A percentile compares a stretch with the other conserved stretches of the same genome.
phyloP scores from a whole-genome alignment of 1,284 basidiomycete genomes.

The Ustilago loliicola region DNA sequence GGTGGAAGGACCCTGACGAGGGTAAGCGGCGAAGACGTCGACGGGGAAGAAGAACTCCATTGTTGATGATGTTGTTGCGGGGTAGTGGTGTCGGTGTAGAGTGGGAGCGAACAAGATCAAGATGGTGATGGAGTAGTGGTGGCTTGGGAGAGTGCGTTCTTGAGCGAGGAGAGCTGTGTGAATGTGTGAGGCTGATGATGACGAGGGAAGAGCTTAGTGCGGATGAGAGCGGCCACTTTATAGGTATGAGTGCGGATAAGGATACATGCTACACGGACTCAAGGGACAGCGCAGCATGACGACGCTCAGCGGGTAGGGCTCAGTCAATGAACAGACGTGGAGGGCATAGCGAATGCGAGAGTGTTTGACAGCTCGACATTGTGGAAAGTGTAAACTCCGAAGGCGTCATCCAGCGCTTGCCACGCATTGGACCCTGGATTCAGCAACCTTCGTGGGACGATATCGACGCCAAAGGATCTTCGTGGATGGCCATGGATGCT shows the following conservation, averaged over 20 bases:
- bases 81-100: slow-evolving; percentile 4
- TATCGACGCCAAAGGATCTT: slow-evolving; percentile 11
- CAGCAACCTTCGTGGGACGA: slow-evolving; percentile 7
- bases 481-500: slow-evolving; percentile 19
- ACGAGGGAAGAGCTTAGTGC: background rate
- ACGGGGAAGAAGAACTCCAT: slow-evolving; percentile 61
- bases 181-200: slow-evolving; percentile 18
- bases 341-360: background rate
- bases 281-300: slow-evolving; percentile 20
- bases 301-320: slow-evolving; percentile 13
- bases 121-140: background rate
- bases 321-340: background rate
- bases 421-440: slow-evolving; percentile 37
- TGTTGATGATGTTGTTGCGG: background rate
- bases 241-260: slow-evolving; percentile 6
- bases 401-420: slow-evolving; percentile 19
- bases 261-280: background rate
- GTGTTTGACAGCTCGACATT: slow-evolving; percentile 26
- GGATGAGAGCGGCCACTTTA: slow-evolving; percentile 16
- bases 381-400: slow-evolving; percentile 27
- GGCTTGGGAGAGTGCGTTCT: slow-evolving; percentile 11
- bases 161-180: slow-evolving; percentile 16
- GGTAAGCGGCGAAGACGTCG: slow-evolving; percentile 51
- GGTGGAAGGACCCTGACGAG: slow-evolving; percentile 23
- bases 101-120: background rate